Evolutionary conservation across 2,329 filamentous ascomycete species (phyloP).

Genomic region (Cladosporium sp.): DNA sequence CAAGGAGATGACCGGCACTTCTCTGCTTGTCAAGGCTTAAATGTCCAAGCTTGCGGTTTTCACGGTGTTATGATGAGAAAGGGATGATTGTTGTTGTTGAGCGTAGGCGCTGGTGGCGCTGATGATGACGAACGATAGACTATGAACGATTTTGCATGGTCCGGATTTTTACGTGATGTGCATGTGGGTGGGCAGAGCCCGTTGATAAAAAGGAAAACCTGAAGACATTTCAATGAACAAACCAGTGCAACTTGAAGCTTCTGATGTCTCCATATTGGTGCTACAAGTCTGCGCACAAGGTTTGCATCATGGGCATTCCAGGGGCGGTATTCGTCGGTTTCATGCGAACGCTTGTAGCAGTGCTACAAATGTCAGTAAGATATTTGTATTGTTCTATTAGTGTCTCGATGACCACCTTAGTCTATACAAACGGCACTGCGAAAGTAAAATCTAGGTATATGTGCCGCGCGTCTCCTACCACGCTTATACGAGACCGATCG

Average conservation of each 20-base stretch:
- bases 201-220: neutral
- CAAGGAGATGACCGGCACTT: constrained; percentile 86
- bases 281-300: neutral
- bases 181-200: neutral
- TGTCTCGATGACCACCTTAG: neutral
- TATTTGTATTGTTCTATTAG: neutral
- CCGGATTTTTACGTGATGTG: neutral
- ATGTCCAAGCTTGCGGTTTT: neutral
- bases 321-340: neutral
- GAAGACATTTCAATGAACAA: neutral
- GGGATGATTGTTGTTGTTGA: constrained; percentile 14
- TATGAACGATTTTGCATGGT: constrained; percentile 1
- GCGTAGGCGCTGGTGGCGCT: constrained; percentile 18
- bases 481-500: neutral
- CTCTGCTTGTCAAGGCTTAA: constrained; percentile 74
- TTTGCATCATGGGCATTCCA: neutral
- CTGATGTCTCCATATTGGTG: neutral
- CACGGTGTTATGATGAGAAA: constrained; percentile 2
- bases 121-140: constrained; percentile 4
- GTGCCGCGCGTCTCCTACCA: neutral
- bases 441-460: neutral
- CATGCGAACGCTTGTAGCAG: neutral
- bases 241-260: neutral
- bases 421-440: neutral
- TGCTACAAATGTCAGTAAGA: neutral